Conservation (phyloP, 1,284 basidiomycete genomes). For the Mixia osmundae region DNA sequence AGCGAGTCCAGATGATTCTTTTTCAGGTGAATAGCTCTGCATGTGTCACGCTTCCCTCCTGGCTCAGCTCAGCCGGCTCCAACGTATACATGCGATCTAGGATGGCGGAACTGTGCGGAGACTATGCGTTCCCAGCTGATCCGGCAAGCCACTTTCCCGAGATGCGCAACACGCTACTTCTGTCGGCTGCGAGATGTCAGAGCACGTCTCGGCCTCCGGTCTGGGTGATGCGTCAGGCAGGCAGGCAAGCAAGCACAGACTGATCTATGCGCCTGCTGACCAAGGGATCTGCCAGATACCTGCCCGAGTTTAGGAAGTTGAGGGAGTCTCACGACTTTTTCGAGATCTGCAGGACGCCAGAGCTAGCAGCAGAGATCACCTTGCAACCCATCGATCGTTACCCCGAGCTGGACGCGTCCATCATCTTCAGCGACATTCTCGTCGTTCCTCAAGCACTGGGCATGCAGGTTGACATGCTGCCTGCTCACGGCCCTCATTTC, state of each 20-base stretch:
- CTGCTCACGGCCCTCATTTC: conserved; percentile 47
- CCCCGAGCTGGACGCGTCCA: conserved; percentile 63
- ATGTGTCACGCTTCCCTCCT: too few relatives aligned
- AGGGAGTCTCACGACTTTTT: conserved; percentile 73
- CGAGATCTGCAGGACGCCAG: conserved; percentile 69
- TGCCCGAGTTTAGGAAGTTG: conserved; percentile 36
- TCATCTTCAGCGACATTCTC: conserved; percentile 86
- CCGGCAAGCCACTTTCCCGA: conserved; percentile 4
- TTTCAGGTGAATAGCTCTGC: too few relatives aligned
- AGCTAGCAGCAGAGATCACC: conserved; percentile 61
- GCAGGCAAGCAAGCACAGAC: conserved; percentile 84
- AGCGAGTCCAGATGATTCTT: too few relatives aligned
- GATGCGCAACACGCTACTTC: conserved; percentile 5
- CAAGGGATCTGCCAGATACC: conserved; percentile 9
- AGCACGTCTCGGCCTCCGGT: conserved; percentile 46
- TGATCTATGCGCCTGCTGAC: conserved; percentile 33
- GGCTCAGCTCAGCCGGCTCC: too few relatives aligned
- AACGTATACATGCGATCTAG: too few relatives aligned
- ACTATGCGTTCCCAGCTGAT: too few relatives aligned
- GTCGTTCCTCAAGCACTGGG: conserved; percentile 90
- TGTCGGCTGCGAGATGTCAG: conserved; percentile 2
- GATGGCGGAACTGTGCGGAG: too few relatives aligned
- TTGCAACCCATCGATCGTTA: conserved; percentile 77
- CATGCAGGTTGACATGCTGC: conserved; percentile 80
- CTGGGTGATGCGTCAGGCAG: conserved; percentile 98